These are phyloP conservation scores for Annulohypoxylon maeteangense DNA, from an alignment of 495 filamentous ascomycete genomes.

Conservation along the genomic window DNA sequence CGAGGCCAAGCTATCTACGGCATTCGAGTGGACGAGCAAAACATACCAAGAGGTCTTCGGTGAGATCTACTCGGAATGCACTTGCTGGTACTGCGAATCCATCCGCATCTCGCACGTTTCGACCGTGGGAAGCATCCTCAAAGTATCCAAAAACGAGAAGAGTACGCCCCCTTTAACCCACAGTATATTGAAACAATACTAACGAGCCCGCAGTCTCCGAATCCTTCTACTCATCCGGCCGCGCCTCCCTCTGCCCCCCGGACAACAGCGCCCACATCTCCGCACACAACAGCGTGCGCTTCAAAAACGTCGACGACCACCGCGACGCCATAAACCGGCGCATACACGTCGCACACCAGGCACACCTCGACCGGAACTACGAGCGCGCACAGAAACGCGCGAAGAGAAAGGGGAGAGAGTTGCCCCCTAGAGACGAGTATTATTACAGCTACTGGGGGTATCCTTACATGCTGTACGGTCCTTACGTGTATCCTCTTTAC, in stretches of 20 bases:
- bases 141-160: slow-evolving; percentile 58
- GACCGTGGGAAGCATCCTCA: slow-evolving; percentile 51
- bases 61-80: slow-evolving; percentile 82
- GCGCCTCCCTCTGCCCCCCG: slow-evolving; percentile 63
- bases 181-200: slow-evolving; percentile 37
- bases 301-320: slow-evolving; percentile 49
- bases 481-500: slow-evolving; percentile 52
- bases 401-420: slow-evolving; percentile 64
- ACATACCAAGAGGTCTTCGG: slow-evolving; percentile 70
- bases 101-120: slow-evolving; percentile 72
- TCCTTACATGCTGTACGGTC: slow-evolving; percentile 55
- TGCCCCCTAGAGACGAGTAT: slow-evolving; percentile 63
- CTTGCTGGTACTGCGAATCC: slow-evolving; percentile 90
- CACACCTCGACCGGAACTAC: slow-evolving; percentile 69
- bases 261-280: slow-evolving; percentile 76
- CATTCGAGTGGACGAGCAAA: slow-evolving; percentile 81
- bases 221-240: slow-evolving; percentile 64
- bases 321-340: slow-evolving; percentile 66
- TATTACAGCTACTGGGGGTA: slow-evolving; percentile 64
- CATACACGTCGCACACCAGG: slow-evolving; percentile 55
- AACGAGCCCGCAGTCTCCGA: slow-evolving; percentile 58
- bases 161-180: slow-evolving; percentile 37
- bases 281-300: slow-evolving; percentile 69
- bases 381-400: slow-evolving; percentile 70
- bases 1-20: slow-evolving; percentile 66